Evolutionary conservation across 2,329 filamentous ascomycete species (phyloP).

Genomic region (Incumbomyces delicatus): DNA sequence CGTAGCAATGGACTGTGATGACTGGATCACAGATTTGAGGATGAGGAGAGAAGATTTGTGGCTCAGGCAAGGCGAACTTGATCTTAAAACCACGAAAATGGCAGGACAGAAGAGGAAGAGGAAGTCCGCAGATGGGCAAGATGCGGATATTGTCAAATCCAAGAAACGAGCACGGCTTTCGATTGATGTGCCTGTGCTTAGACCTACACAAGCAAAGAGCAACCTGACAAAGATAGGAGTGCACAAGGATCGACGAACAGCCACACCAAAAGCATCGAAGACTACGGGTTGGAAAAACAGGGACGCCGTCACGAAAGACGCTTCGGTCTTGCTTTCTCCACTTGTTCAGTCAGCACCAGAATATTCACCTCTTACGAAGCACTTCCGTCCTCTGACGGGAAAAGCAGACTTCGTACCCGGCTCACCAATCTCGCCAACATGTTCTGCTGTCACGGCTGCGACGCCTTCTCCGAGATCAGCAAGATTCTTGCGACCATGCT

Average conservation of each 20-base stretch:
- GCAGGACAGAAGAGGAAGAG: conserved; percentile 16
- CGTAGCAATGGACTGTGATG: conserved; percentile 66
- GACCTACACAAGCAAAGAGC: not conserved
- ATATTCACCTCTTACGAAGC: not conserved
- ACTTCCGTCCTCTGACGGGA: conserved; percentile 1
- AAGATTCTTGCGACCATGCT: not conserved
- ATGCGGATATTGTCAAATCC: conserved; percentile 6
- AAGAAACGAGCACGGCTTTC: conserved; percentile 14
- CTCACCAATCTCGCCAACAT: conserved; percentile 1
- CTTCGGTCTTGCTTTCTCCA: not conserved
- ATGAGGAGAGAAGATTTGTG: conserved; percentile 50
- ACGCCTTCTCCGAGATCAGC: not conserved
- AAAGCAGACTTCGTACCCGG: not conserved
- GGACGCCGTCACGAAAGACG: not conserved
- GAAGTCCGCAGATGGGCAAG: conserved; percentile 12
- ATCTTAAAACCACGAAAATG: conserved; percentile 19
- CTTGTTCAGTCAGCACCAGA: conserved; percentile 1
- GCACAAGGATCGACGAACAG: not conserved
- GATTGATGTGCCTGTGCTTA: not conserved
- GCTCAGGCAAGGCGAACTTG: conserved; percentile 27
- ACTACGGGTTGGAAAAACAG: conserved; percentile 5
- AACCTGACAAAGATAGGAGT: not conserved
- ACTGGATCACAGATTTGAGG: conserved; percentile 58
- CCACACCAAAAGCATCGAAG: not conserved
- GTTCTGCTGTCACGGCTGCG: not conserved